phyloP scores from a whole-genome alignment of 1,284 basidiomycete genomes.

The Malassezia vespertilionis region DNA sequence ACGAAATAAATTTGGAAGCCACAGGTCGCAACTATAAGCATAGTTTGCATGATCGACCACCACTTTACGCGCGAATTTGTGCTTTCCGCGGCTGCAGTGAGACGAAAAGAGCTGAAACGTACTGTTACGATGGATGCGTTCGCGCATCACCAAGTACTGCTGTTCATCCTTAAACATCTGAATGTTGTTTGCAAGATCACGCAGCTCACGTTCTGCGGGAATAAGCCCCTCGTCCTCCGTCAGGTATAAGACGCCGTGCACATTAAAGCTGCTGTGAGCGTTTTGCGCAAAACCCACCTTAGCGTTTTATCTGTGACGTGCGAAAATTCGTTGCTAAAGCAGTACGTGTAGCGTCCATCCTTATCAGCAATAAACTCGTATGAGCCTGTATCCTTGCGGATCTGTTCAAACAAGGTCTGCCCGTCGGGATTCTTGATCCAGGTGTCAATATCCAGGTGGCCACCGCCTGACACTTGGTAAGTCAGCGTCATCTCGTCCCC shows the following conservation, averaged over 20 bases:
- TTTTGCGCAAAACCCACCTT: neutral
- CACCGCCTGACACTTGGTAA: constrained; percentile 93
- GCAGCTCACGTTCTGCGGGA: constrained; percentile 90
- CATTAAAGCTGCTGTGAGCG: constrained; percentile 68
- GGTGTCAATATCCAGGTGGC: constrained; percentile 92
- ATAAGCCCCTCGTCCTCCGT: constrained; percentile 61
- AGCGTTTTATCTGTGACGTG: constrained; percentile 87
- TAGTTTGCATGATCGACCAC: constrained; percentile 88
- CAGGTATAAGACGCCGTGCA: constrained; percentile 90
- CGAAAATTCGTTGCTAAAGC: constrained; percentile 97
- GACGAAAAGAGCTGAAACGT: constrained; percentile 19
- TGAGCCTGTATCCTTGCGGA: constrained; percentile 79
- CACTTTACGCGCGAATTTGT: constrained; percentile 88
- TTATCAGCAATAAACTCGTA: constrained; percentile 72
- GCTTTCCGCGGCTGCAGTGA: constrained; percentile 48
- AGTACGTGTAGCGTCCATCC: constrained; percentile 84
- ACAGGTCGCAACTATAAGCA: constrained; percentile 77
- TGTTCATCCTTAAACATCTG: constrained; percentile 95
- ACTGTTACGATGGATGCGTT: constrained; percentile 82
- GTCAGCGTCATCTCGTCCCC: constrained; percentile 99
- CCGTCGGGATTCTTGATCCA: constrained; percentile 63
- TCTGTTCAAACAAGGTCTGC: constrained; percentile 62
- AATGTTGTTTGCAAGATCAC: constrained; percentile 70
- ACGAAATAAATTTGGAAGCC: constrained; percentile 97
- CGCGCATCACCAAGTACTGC: constrained; percentile 91